Evolutionary conservation across 495 filamentous ascomycete species (phyloP).

Genomic region (Aspergillus sparsus): DNA sequence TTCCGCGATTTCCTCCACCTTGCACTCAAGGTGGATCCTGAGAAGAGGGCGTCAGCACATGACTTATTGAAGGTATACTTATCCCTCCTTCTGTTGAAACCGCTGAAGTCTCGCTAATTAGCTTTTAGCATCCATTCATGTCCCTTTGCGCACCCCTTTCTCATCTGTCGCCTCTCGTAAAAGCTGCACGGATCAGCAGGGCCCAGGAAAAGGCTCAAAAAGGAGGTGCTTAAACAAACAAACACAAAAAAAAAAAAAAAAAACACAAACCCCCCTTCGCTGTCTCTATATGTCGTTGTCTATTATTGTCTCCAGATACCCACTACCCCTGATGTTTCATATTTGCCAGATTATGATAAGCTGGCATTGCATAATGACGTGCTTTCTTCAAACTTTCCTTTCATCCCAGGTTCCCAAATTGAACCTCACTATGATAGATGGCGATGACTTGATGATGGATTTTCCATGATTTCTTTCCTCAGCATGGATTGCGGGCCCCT

Average conservation of each 20-base stretch:
- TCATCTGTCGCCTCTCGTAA: constrained; percentile 80
- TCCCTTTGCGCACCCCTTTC: constrained; percentile 68
- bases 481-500: constrained; percentile 9
- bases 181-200: constrained; percentile 77
- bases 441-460: constrained; percentile 30
- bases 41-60: constrained; percentile 92
- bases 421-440: constrained; percentile 28
- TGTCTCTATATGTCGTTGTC: constrained; percentile 33
- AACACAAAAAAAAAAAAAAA: too few relatives aligned
- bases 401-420: constrained; percentile 18
- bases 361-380: constrained; percentile 29
- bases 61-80: constrained; percentile 80
- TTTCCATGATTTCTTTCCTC: constrained; percentile 16
- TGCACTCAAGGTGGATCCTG: constrained; percentile 92
- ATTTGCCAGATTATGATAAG: constrained; percentile 35
- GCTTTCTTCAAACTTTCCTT: constrained; percentile 12
- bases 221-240: constrained; percentile 37
- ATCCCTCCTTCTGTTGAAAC: background rate
- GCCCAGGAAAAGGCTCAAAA: constrained; percentile 81
- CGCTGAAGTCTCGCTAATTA: constrained; percentile 27
- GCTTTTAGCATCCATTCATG: constrained; percentile 84
- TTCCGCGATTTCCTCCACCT: constrained; percentile 90
- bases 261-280: constrained; percentile 14
- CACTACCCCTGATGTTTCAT: constrained; percentile 38
- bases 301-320: constrained; percentile 48